Conservation (phyloP, 495 filamentous ascomycete species). For the Aspergillus biplanus region DNA sequence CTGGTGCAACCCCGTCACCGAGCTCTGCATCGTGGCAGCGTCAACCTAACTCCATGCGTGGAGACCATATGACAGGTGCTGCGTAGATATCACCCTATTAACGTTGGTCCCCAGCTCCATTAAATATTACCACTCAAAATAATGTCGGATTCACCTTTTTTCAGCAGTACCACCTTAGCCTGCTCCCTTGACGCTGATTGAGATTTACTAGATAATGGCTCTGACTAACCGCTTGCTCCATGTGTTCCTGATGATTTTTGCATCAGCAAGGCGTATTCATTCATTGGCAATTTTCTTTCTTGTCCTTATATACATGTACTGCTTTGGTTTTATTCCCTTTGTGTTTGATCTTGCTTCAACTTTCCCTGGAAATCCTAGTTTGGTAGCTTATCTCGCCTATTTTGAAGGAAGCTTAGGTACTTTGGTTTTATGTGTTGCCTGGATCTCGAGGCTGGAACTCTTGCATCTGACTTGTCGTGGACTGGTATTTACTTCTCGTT, state of each 20-base stretch:
- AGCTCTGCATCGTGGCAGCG: constrained; percentile 41
- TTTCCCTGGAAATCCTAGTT: neutral
- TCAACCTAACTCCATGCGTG: constrained; percentile 33
- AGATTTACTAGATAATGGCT: constrained; percentile 5
- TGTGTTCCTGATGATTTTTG: constrained; percentile 24
- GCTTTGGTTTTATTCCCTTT: neutral
- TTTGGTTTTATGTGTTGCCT: constrained; percentile 4
- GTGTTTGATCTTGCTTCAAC: constrained; percentile 2
- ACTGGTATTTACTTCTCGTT: constrained; percentile 10
- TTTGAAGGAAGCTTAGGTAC: constrained; percentile 3
- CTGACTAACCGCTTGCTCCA: constrained; percentile 18
- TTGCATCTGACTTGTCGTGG: constrained; percentile 17
- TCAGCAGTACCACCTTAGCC: too few relatives aligned
- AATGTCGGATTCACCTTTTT: too few relatives aligned
- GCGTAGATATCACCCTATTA: neutral
- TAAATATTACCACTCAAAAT: too few relatives aligned
- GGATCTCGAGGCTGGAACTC: constrained; percentile 25
- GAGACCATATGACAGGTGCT: constrained; percentile 23
- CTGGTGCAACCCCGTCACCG: constrained; percentile 45
- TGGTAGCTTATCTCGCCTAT: neutral
- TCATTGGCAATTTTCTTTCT: constrained; percentile 9
- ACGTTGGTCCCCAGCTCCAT: too few relatives aligned
- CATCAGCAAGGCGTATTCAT: constrained; percentile 29
- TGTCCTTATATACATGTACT: neutral
- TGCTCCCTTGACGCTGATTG: neutral